Conservation (phyloP, 2,329 filamentous ascomycete species). For the Fusarium equiseti region DNA sequence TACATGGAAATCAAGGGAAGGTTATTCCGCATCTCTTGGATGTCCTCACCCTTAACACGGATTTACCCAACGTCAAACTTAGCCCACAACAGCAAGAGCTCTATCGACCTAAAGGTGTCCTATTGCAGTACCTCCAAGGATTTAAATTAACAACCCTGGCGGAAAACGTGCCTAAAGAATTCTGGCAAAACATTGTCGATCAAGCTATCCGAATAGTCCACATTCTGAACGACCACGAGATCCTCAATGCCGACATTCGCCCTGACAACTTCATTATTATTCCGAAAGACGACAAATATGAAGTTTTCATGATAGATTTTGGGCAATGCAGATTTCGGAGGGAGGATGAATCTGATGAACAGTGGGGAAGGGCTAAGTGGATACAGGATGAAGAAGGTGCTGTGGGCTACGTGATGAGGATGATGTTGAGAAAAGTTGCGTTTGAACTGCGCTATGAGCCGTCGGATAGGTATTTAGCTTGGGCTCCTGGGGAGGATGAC, state of each 20-base stretch:
- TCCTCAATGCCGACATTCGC: conserved; percentile 44
- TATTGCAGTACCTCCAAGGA: conserved; percentile 39
- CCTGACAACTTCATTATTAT: conserved; percentile 43
- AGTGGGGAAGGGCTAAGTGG: conserved; percentile 40
- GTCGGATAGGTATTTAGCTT: not conserved
- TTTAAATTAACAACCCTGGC: conserved; percentile 21
- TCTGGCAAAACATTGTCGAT: conserved; percentile 41
- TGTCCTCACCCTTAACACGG: not conserved
- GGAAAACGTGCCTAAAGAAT: conserved; percentile 1
- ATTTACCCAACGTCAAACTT: not conserved
- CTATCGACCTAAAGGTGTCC: conserved; percentile 14
- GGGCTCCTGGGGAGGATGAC: not conserved
- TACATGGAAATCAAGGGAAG: conserved; percentile 34
- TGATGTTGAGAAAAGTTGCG: not conserved
- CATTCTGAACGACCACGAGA: conserved; percentile 38
- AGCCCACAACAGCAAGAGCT: not conserved
- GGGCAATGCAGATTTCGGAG: conserved; percentile 34
- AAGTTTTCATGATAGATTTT: conserved; percentile 48
- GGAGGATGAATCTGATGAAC: conserved; percentile 35
- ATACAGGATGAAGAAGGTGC: conserved; percentile 41
- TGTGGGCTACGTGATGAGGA: not conserved
- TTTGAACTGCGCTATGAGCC: not conserved
- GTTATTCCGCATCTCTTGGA: conserved; percentile 30
- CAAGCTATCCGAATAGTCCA: conserved; percentile 33
- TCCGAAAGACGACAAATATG: not conserved